Evolutionary conservation across 768 basidiomycete species (phyloP), one percentile per base, ranked within the genome.

Genomic region (Amanita thiersii): DNA sequence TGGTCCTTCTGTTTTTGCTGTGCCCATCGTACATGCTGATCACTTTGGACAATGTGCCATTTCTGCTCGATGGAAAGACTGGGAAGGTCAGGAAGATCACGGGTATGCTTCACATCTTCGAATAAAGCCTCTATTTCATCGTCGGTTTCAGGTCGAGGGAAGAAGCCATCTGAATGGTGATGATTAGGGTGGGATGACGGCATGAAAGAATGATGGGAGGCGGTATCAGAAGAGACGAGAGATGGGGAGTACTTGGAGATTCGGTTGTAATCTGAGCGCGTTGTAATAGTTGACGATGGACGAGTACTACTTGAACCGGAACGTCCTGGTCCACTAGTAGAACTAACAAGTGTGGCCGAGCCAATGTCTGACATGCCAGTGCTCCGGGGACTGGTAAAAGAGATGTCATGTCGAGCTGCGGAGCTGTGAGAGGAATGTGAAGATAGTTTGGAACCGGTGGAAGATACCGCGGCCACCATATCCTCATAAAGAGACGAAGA

Each of bases 11-110:
- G 80, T 35, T 82, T 79, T 50, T 75, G 29, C n/a, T 36, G 42
- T 5, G 17, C 77, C 81, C 85, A 90, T 31, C 84, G 73, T 40
- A 83, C 69, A 41, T 84, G 81, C 51, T 86, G 84, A 50, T 87
- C 83, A 44, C 78, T 86, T 56, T 83, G 75, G 4, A 99, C 84
- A 56, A 98, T 77, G 49, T 71, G 69, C 93, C 94, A 99, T 63
- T 97, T 97, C 59, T 89, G 87, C 21, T 89, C 84, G 17, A 86
- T 71, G 11, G 75, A 52, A 43, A 88, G 64, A 45, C 71, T 61
- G 6, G 76, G 73, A 19, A 82, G 61, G 18, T 77, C 75, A 8
- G 62, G 72, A 18, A 88, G 58, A 50, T 77, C 84, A 31, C 89
- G 76, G 19, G 75, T 79, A 30, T 75, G 73, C 52, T 77, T 75